Percentiles rank a stretch among this genome's conserved stretches.
These are phyloP conservation scores for Camellia granthamiana DNA, from an alignment of 148 eudicot species.

Conservation along the genomic window DNA sequence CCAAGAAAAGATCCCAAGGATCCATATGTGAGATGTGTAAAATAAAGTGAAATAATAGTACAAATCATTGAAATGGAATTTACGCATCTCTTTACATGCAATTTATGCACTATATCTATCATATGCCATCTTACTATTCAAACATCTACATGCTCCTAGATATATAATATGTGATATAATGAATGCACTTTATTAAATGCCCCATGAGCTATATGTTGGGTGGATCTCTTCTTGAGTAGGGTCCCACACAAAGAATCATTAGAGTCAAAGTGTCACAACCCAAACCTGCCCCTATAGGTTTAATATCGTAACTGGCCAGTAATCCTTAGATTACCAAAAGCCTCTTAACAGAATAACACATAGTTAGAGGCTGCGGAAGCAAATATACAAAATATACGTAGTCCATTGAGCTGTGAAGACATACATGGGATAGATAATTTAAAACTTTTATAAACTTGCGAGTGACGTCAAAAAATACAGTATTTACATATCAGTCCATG, in stretches of 20 bases:
- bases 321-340: no score
- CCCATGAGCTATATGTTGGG: neutral
- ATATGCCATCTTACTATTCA: neutral
- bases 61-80: neutral
- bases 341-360: no score
- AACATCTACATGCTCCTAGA: neutral
- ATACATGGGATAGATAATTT: no score
- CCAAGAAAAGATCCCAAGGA: neutral
- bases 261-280: neutral
- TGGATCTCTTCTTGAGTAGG: neutral
- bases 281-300: no score
- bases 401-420: no score
- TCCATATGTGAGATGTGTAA: neutral
- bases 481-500: no score
- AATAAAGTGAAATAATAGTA: neutral
- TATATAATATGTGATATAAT: neutral
- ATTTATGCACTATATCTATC: neutral
- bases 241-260: neutral
- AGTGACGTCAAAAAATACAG: no score
- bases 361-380: no score
- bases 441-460: no score
- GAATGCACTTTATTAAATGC: neutral
- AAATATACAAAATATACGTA: no score
- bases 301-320: no score
- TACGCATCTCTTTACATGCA: neutral